Evolutionary conservation across 352 stramenopile species (phyloP).

Genomic region (Thalassiosira gravida): DNA sequence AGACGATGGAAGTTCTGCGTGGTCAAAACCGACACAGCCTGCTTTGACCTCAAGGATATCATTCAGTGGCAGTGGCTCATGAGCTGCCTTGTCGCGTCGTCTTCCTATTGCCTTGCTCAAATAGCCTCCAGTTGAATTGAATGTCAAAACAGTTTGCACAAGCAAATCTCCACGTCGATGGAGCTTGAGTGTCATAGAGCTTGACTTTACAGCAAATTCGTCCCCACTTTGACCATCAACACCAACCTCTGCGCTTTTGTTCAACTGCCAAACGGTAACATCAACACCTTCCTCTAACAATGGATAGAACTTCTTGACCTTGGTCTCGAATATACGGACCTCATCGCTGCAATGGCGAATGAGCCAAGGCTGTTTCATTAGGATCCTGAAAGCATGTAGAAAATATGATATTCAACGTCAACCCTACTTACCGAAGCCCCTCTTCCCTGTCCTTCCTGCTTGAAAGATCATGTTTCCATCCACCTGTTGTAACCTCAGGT

Average conservation of each 20-base stretch:
- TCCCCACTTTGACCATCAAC: conserved; percentile 54
- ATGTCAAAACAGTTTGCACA: conserved; percentile 80
- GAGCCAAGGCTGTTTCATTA: conserved; percentile 11
- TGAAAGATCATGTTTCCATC: conserved; percentile 80
- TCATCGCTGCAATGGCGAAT: conserved; percentile 63
- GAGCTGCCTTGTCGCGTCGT: conserved; percentile 73
- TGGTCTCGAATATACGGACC: conserved; percentile 78
- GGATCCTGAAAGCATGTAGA: not conserved
- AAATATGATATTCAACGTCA: conserved; percentile 1
- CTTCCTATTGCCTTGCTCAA: conserved; percentile 82
- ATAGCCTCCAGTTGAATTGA: conserved; percentile 82
- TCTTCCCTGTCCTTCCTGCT: conserved; percentile 84
- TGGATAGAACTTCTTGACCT: conserved; percentile 76
- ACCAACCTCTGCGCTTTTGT: conserved; percentile 61
- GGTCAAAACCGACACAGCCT: conserved; percentile 82
- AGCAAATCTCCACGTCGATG: conserved; percentile 77
- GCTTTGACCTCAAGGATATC: conserved; percentile 86
- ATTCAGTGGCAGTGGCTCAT: conserved; percentile 82
- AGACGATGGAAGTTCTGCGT: conserved; percentile 74
- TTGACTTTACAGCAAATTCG: conserved; percentile 82
- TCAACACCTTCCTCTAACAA: conserved; percentile 84
- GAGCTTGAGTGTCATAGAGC: conserved; percentile 81
- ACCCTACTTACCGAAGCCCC: conserved; percentile 61
- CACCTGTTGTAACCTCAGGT: conserved; percentile 64
- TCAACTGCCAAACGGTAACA: conserved; percentile 84